phyloP scores from a whole-genome alignment of 1,284 basidiomycete species.

The Fomitopsis palustris region DNA sequence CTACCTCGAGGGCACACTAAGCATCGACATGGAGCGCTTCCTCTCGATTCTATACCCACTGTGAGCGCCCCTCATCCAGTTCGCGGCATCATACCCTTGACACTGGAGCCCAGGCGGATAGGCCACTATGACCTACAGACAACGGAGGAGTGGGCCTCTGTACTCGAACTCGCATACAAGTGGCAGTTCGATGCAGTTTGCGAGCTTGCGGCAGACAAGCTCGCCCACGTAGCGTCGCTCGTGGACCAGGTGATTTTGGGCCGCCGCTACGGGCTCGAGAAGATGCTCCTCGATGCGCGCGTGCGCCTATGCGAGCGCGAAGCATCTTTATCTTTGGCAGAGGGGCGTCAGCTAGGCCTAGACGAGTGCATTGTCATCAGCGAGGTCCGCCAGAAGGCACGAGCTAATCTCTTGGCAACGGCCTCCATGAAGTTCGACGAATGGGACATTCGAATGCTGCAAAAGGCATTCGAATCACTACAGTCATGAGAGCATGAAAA shows the following conservation, averaged over 20 bases:
- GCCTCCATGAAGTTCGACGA: slow-evolving; percentile 1
- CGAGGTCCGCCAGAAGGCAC: slow-evolving; percentile 1
- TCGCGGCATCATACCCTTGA: too few species aligned
- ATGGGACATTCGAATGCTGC: neutral
- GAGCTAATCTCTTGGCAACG: neutral
- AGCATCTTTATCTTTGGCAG: slow-evolving; percentile 7
- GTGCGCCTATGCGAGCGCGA: slow-evolving; percentile 7
- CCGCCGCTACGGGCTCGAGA: slow-evolving; percentile 7
- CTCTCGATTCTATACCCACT: slow-evolving; percentile 5
- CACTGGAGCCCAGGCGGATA: slow-evolving; percentile 3
- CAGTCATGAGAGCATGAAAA: neutral
- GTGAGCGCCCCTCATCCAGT: neutral
- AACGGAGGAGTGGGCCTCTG: slow-evolving; percentile 14
- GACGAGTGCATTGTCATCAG: slow-evolving; percentile 5
- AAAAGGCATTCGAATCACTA: neutral
- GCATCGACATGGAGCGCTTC: slow-evolving; percentile 7
- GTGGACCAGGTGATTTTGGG: slow-evolving; percentile 17
- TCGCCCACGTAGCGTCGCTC: slow-evolving; percentile 7
- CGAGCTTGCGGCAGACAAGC: slow-evolving; percentile 9
- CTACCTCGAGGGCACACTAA: slow-evolving; percentile 2
- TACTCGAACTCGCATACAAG: slow-evolving; percentile 14
- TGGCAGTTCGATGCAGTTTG: slow-evolving; percentile 16
- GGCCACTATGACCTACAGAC: slow-evolving; percentile 5
- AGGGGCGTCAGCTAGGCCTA: slow-evolving; percentile 6
- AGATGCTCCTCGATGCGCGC: slow-evolving; percentile 10